Conservation (phyloP, 495 filamentous ascomycete genomes). For the Penicillium paradoxum region DNA sequence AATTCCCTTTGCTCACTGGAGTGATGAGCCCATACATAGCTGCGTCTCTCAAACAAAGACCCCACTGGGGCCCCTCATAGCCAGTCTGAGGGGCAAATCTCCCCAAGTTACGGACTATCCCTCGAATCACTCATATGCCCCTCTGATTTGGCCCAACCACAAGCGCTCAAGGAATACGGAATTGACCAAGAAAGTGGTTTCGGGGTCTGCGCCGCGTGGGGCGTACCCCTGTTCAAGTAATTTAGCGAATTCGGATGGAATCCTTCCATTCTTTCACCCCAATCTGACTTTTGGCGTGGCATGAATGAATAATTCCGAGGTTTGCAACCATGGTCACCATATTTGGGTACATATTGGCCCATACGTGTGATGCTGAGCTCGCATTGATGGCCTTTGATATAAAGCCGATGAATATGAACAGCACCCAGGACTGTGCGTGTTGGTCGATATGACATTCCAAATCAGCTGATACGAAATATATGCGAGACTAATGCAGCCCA, state of each 20-base stretch:
- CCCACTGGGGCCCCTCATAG: background rate
- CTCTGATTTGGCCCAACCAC: background rate
- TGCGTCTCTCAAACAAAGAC: background rate
- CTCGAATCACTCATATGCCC: too few species aligned
- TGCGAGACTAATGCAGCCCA: constrained; percentile 35
- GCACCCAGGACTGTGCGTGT: background rate
- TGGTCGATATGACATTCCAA: background rate
- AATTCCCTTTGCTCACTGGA: too few species aligned
- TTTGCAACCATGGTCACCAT: background rate
- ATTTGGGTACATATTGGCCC: background rate
- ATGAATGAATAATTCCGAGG: background rate
- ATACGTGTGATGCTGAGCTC: background rate
- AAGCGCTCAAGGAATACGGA: background rate
- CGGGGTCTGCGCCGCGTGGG: background rate
- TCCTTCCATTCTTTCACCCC: background rate
- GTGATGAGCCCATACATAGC: background rate
- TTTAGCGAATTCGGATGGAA: background rate
- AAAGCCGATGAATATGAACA: background rate
- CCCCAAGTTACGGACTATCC: too few species aligned
- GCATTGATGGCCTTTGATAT: background rate
- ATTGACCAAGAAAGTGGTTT: background rate
- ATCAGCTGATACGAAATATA: constrained; percentile 34
- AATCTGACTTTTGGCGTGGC: background rate
- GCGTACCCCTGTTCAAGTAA: background rate
- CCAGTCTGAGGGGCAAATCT: background rate